These are phyloP conservation scores for Fusarium virguliforme DNA, from an alignment of 2,329 filamentous ascomycete genomes.

Conservation along the genomic window DNA sequence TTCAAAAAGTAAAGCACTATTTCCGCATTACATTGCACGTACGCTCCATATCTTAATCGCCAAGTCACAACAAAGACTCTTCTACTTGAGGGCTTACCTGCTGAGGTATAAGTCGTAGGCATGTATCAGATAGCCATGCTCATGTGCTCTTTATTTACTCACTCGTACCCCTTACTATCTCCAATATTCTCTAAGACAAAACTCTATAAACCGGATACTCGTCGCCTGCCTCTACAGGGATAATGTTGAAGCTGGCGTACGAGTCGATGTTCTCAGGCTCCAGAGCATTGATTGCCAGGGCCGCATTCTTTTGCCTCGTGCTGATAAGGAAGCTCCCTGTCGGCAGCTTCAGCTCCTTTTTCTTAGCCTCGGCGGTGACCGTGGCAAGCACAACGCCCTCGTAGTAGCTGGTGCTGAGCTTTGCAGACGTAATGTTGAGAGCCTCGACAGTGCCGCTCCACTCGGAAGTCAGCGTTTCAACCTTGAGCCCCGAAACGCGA, in stretches of 20 bases:
- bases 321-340: conserved; percentile 53
- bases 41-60: too few relatives aligned
- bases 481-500: conserved; percentile 45
- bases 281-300: conserved; percentile 49
- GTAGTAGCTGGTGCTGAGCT: conserved; percentile 45
- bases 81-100: too few relatives aligned
- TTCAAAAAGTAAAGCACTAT: too few relatives aligned
- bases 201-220: conserved; percentile 54
- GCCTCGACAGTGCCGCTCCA: conserved; percentile 52
- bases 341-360: conserved; percentile 46
- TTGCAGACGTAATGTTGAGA: conserved; percentile 46
- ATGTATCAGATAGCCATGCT: too few relatives aligned
- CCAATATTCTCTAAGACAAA: background rate
- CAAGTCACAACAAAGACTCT: too few relatives aligned
- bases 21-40: too few relatives aligned
- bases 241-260: conserved; percentile 53
- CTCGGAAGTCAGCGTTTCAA: conserved; percentile 42
- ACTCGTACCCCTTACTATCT: too few relatives aligned
- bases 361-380: conserved; percentile 38
- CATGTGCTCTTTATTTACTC: too few relatives aligned
- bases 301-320: conserved; percentile 55
- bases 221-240: conserved; percentile 51
- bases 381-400: conserved; percentile 50
- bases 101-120: too few relatives aligned
- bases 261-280: conserved; percentile 57